A percentile compares a stretch with the other conserved stretches of the same genome.
Conservation (phyloP, 768 basidiomycete genomes). For the Suillus alpinus region DNA sequence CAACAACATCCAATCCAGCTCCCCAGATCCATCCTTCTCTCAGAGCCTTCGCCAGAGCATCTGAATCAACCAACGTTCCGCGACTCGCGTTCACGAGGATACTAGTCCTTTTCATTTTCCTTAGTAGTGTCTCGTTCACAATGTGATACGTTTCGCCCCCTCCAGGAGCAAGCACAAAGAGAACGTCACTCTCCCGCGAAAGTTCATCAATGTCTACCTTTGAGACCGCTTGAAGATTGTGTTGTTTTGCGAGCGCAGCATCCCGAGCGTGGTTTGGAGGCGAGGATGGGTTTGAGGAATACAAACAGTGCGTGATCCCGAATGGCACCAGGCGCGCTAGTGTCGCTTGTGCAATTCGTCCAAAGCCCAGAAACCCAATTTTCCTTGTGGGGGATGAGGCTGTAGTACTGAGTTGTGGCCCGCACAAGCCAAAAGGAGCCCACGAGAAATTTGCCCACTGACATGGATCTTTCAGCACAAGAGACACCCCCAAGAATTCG, state of each 20-base stretch:
- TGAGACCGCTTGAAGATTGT: slow-evolving; percentile 38
- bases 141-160: slow-evolving; percentile 69
- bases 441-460: slow-evolving; percentile 83
- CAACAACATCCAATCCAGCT: slow-evolving; percentile 92
- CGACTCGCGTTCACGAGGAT: slow-evolving; percentile 84
- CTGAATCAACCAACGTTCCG: slow-evolving; percentile 87
- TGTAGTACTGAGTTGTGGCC: slow-evolving; percentile 70
- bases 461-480: not conserved
- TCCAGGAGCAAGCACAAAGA: slow-evolving; percentile 83
- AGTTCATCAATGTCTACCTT: slow-evolving; percentile 66
- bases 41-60: slow-evolving; percentile 82
- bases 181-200: slow-evolving; percentile 75
- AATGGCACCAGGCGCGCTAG: slow-evolving; percentile 79
- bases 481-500: not conserved
- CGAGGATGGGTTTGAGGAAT: slow-evolving; percentile 57
- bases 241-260: slow-evolving; percentile 34
- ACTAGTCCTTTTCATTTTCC: slow-evolving; percentile 80
- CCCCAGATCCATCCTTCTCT: slow-evolving; percentile 80
- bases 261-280: slow-evolving; percentile 39
- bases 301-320: slow-evolving; percentile 73
- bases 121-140: slow-evolving; percentile 68
- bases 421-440: slow-evolving; percentile 83
- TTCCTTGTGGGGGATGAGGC: slow-evolving; percentile 53
- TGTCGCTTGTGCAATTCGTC: slow-evolving; percentile 87
- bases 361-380: slow-evolving; percentile 92